Base-by-base conservation (phyloP, 129 eudicot genomes). In the Sambucus nigra region DNA sequence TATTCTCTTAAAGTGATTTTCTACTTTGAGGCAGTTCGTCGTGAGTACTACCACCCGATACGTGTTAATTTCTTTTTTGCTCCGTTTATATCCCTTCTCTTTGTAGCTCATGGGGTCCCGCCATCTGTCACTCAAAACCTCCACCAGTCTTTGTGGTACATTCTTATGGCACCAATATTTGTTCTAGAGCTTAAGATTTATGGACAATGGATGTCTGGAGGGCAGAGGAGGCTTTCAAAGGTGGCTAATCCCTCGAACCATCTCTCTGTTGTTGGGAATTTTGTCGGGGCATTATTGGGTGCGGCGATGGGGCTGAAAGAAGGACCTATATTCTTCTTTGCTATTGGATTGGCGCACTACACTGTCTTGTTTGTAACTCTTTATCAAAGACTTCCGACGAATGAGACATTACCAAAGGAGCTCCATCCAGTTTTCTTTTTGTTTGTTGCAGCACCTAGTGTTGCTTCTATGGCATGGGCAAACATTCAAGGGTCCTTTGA, bases 161-260 rank as follows among this genome's bases (percentile, higher is more conserved):
- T 73, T 52, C 69, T 88, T 19, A 88, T 88, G 97, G 39, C 89
- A 0, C 97, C 94, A 5, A 69, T 88, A 31, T 69, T 84, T 19
- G 56, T 61, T 45, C 71, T 88, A 2, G 94, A 88, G 78, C 78
- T 88, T 22, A 84, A 88, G 72, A 84, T 88, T 51, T 88, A 88
- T 41, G 97, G 97, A 14, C 97, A 88, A 42, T 88, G 97, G 97
- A 88, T 88, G 97, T 88, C 94, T 0, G 97, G 97, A 10, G 97
- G 97, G 23, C 87, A 84, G 31, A 27, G 97, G 49, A 66, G 92
- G 69, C 82, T 88, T 26, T 88, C 97, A 0, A 88, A 88, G 63
- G 94, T 88, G 64, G 97, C 94, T 1, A 88, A 88, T 60, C 97
- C 94, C 0, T 75, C 88, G 1, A 88, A 84, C 50, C 94, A 88